Base-by-base conservation (phyloP, 2,329 filamentous ascomycete genomes). In the Colletotrichum sp. region DNA sequence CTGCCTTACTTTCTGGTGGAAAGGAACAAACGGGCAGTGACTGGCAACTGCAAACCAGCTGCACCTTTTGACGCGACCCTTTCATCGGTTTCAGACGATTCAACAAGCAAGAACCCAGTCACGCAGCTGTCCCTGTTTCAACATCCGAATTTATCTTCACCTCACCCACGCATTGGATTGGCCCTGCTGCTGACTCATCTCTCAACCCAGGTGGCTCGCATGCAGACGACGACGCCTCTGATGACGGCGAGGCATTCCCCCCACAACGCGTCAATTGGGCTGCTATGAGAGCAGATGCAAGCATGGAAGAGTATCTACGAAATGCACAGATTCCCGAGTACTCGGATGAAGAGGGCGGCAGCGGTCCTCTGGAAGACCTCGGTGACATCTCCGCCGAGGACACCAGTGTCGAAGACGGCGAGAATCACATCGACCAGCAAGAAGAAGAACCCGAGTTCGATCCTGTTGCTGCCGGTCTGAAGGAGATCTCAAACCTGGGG, bases 401-500 rank as follows among this genome's bases (percentile, higher is more conserved):
- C 28, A 80, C 79, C 28, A 79, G 83, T 30, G 80, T 82, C 66
- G 82, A 83, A 67, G 81, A 83, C 6, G 85, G 82, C 63, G 79
- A 77, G 24, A 76, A 74, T 8, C 77, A 79, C 13, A 75, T 72
- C 12, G 80, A 80, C 10, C 81, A 80, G 9, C 81, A 78, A 6
- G 77, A 83, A 10, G 77, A 83, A 12, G 83, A 82, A 36, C 83
- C 85, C 8, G 85, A 87, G 34, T 90, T 93, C 69, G 88, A 92
- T 72, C 87, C 92, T 16, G 85, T 88, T 21, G 88, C 88, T 21
- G 82, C 89, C 13, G 89, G 93, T 59, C 87, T 96, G 77, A 96
- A 96, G 83, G 95, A 97, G 82, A 96, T 97, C 82, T 95, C 94
- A 80, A 96, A 95, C 77, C 89, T 97, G 24, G 95, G 94, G 36